Evolutionary conservation across 352 stramenopile species (phyloP), one percentile per base, ranked within the genome.

Genomic region (Pythium utonaiense): DNA sequence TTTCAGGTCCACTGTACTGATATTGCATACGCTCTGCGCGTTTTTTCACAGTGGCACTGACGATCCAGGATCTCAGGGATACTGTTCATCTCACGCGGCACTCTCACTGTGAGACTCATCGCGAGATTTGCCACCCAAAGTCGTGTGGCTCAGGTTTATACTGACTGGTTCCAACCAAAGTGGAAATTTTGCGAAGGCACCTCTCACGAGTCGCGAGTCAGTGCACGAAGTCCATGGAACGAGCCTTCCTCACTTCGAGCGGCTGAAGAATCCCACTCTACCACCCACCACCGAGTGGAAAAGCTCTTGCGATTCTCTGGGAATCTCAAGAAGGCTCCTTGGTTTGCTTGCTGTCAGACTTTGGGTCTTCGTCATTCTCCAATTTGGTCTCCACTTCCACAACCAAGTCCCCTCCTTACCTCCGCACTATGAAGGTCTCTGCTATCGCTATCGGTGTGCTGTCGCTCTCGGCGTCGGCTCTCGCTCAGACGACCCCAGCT

Each of bases 301-400:
- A 13, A 33, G 28, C 5, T 13, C 33, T 17, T 13, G 33, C 33
- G 33, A n/a, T 17, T 47, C 40, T 47, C n/a, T 3, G 40, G 25
- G 40, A 27, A 19, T 47, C 21, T 47, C 40, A n/a, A n/a, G n/a
- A n/a, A n/a, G n/a, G n/a, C n/a, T n/a, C n/a, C 13, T 47, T 14
- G 8, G 17, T n/a, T 19, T 25, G 3, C n/a, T 47, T 47, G 40
- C n/a, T n/a, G n/a, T n/a, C n/a, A n/a, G n/a, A n/a, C n/a, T 47
- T 6, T 25, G 3, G 13, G 40, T 47, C 17, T 25, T 25, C 14
- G n/a, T 45, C 52, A 58, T 50, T 58, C 52, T 36, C 36, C 22
- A 58, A 58, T 58, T 58, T 58, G 14, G 31, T 58, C 52, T 38
- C 36, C 24, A 41, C 51, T 31, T 57, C 51, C 24, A 50, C 44